phyloP scores from a whole-genome alignment of 495 filamentous ascomycete species.

The Aspergillus bertholletiae region DNA sequence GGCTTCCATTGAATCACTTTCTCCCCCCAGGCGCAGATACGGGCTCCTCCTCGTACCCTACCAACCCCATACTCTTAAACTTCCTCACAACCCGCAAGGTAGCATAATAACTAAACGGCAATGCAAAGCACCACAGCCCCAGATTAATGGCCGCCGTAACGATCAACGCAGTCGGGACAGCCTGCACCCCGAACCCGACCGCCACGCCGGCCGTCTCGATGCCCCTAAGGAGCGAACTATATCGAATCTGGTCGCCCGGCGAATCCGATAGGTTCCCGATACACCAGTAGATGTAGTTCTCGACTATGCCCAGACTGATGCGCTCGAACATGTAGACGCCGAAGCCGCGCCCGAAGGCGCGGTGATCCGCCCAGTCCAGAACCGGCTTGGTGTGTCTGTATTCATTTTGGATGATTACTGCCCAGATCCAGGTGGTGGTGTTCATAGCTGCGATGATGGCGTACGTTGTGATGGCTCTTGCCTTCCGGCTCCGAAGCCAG shows the following conservation, averaged over 20 bases:
- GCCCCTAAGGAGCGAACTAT: conserved; percentile 37
- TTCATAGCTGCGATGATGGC: conserved; percentile 18
- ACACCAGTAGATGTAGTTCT: conserved; percentile 47
- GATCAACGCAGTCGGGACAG: conserved; percentile 38
- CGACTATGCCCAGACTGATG: conserved; percentile 35
- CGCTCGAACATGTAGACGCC: conserved; percentile 38
- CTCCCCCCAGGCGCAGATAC: too few species aligned
- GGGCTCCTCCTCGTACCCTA: not conserved
- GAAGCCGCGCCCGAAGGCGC: conserved; percentile 37
- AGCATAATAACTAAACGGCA: conserved; percentile 44
- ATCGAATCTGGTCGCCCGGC: conserved; percentile 39
- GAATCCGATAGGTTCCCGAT: conserved; percentile 41
- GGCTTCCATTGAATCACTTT: too few species aligned
- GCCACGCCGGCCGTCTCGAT: conserved; percentile 40
- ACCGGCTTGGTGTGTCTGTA: conserved; percentile 20
- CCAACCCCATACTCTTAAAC: conserved; percentile 9
- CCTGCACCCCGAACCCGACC: conserved; percentile 40
- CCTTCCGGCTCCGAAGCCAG: conserved; percentile 18
- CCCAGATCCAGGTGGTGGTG: conserved; percentile 25
- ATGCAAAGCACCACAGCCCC: conserved; percentile 35
- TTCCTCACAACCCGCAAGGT: conserved; percentile 35
- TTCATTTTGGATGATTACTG: conserved; percentile 23
- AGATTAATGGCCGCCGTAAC: conserved; percentile 40
- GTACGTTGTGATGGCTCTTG: conserved; percentile 16
- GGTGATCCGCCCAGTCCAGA: conserved; percentile 15